These are phyloP conservation scores for Reutealis trisperma DNA, from an alignment of 345 rosid genomes.

Conservation along the genomic window DNA sequence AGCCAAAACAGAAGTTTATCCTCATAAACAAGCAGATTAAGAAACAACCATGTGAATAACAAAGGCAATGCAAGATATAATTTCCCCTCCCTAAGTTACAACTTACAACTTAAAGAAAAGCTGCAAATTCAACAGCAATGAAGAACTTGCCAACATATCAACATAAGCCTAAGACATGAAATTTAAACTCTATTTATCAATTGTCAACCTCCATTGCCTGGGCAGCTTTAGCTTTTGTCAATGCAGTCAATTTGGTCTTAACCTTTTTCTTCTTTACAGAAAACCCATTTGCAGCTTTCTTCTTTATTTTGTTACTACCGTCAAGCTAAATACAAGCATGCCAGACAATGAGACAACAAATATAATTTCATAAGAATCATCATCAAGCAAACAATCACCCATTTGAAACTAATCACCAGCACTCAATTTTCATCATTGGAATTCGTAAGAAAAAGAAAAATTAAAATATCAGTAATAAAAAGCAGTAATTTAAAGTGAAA, in stretches of 20 bases:
- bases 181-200: slow-evolving; percentile 54
- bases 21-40: slow-evolving; percentile 2
- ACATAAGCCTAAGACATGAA: background rate
- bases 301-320: slow-evolving; percentile 64
- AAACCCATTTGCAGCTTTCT: slow-evolving; percentile 66
- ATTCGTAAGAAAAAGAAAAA: background rate
- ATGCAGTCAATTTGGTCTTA: slow-evolving; percentile 77
- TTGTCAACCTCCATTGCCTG: slow-evolving; percentile 96
- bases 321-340: slow-evolving; percentile 53
- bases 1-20: background rate
- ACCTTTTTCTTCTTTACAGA: slow-evolving; percentile 82
- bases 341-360: background rate
- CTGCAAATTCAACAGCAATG: slow-evolving; percentile 16
- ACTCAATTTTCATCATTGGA: background rate
- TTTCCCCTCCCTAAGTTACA: slow-evolving; percentile 20
- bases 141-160: background rate
- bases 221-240: slow-evolving; percentile 81
- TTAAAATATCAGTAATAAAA: background rate
- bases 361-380: background rate
- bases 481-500: background rate
- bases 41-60: background rate
- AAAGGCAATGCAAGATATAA: background rate
- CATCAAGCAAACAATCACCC: background rate
- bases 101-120: slow-evolving; percentile 18
- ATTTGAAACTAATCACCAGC: background rate